phyloP scores from a whole-genome alignment of 2,329 filamentous ascomycete genomes.

The Botrytis medusae region DNA sequence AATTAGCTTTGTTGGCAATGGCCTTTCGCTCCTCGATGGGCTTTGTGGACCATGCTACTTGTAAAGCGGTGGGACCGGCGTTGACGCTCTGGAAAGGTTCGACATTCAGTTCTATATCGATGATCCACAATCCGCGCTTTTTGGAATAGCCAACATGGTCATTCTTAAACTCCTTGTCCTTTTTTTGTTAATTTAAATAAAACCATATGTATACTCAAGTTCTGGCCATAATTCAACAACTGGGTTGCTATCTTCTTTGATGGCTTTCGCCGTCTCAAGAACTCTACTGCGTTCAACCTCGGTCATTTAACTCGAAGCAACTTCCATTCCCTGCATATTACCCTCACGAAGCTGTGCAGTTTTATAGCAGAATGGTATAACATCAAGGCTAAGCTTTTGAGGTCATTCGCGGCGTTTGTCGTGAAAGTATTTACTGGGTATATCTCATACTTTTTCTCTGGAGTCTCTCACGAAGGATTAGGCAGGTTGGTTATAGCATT shows the following conservation, averaged over 20 bases:
- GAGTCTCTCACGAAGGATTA: not conserved
- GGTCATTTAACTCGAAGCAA: not conserved
- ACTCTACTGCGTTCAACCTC: not conserved
- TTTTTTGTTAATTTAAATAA: not conserved
- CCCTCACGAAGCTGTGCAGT: not conserved
- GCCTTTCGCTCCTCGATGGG: not conserved
- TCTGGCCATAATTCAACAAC: not conserved
- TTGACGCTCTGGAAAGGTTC: not conserved
- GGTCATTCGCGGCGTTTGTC: not conserved
- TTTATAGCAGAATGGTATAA: not conserved
- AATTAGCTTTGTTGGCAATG: not conserved
- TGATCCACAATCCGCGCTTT: not conserved
- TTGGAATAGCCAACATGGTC: not conserved
- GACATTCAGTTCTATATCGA: not conserved
- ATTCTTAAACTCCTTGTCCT: not conserved
- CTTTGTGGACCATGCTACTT: not conserved
- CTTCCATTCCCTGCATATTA: slow-evolving; percentile 4
- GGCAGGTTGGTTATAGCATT: not conserved
- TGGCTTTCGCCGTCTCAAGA: not conserved
- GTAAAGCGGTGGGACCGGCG: not conserved
- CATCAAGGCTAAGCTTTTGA: not conserved
- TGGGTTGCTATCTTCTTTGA: slow-evolving; percentile 6
- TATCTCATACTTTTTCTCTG: not conserved
- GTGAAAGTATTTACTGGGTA: slow-evolving; percentile 3
- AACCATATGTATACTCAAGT: not conserved